Conservation (phyloP, 169 alveolate genomes). For the Plasmodium vivax region DNA sequence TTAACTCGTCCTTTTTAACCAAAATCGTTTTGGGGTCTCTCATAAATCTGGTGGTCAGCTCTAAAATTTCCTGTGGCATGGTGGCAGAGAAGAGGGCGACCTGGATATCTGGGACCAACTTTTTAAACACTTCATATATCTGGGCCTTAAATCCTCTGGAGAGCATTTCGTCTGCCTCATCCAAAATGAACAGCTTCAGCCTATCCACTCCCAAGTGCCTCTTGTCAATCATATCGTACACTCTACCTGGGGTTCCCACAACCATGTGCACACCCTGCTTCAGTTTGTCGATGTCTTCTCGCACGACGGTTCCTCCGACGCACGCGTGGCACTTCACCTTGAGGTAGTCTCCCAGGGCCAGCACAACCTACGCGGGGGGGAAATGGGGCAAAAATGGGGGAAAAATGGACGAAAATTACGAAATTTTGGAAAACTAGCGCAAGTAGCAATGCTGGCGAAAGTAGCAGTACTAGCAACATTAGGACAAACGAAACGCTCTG, state of each 20-base stretch:
- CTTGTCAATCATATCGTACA: conserved; percentile 97
- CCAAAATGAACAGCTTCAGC: conserved; percentile 96
- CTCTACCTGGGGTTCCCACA: conserved; percentile 99
- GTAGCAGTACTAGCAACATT: too few species aligned
- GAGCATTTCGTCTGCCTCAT: conserved; percentile 99
- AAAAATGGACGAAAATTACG: background rate
- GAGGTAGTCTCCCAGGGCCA: conserved; percentile 98
- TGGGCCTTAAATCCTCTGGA: conserved; percentile 97
- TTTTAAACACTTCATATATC: conserved; percentile 96
- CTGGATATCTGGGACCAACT: conserved; percentile 96
- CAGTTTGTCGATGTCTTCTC: conserved; percentile 96
- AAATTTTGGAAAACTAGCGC: background rate
- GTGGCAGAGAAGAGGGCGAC: conserved; percentile 99
- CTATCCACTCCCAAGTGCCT: conserved; percentile 95
- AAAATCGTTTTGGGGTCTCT: conserved; percentile 97
- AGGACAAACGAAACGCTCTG: background rate
- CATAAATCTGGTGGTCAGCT: conserved; percentile 98
- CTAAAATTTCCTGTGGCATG: conserved; percentile 97
- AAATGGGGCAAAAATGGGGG: background rate
- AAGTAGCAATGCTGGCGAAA: background rate
- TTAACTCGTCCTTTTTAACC: conserved; percentile 98
- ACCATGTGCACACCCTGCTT: conserved; percentile 98
- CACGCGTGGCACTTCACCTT: conserved; percentile 95
- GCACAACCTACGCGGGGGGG: conserved; percentile 79
- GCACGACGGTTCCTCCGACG: conserved; percentile 96